phyloP scores from a whole-genome alignment of 345 rosid genomes.

The Murraya paniculata region DNA sequence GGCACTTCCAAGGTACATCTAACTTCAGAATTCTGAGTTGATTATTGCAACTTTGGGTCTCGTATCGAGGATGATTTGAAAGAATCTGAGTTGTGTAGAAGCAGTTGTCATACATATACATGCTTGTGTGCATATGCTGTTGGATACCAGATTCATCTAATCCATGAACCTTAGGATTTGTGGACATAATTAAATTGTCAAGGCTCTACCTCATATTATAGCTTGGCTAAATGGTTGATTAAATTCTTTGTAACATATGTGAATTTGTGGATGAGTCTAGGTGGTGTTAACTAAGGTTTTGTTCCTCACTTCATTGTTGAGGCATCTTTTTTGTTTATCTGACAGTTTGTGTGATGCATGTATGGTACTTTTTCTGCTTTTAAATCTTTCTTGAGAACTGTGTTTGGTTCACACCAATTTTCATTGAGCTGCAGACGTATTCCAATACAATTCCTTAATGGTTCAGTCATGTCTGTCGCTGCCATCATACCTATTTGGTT shows the following conservation, averaged over 20 bases:
- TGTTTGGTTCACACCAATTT: background rate
- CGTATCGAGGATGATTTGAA: background rate
- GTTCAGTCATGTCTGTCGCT: background rate
- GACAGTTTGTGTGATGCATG: background rate
- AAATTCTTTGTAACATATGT: background rate
- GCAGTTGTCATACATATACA: background rate
- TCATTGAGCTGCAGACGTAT: background rate
- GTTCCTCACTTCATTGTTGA: background rate
- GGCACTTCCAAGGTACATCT: constrained; percentile 62
- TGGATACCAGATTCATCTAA: background rate
- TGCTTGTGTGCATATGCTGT: background rate
- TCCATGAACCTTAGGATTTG: background rate
- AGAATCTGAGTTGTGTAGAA: background rate
- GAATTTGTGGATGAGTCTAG: background rate
- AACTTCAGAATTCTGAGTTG: background rate
- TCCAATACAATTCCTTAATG: background rate
- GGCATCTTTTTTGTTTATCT: background rate
- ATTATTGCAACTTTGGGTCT: background rate
- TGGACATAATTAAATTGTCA: background rate
- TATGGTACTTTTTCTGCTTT: background rate
- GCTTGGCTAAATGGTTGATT: background rate
- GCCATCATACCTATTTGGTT: background rate
- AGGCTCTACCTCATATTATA: background rate
- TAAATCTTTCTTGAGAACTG: background rate
- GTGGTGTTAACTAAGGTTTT: too few species aligned